Percentiles rank a stretch among this genome's conserved stretches.
Conservation (phyloP, 148 eudicot species). For the Rheum nobile region DNA sequence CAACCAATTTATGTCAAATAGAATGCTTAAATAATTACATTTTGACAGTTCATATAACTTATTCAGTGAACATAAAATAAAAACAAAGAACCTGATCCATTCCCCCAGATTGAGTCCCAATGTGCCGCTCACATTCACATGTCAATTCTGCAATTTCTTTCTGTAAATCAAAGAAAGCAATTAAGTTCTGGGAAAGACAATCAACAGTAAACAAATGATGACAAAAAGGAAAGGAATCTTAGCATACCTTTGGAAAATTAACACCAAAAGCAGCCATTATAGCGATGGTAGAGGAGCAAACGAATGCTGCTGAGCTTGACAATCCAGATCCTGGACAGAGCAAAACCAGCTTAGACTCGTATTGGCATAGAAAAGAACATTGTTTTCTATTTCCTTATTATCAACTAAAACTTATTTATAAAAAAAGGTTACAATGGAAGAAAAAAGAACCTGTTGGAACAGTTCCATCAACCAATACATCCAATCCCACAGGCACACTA, state of each 20-base stretch:
- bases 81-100: constrained; percentile 70
- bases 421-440: neutral
- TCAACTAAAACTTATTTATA: neutral
- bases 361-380: neutral
- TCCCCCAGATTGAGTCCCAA: constrained; percentile 98
- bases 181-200: neutral
- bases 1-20: neutral
- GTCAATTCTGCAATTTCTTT: constrained; percentile 95
- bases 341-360: constrained; percentile 5
- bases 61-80: neutral
- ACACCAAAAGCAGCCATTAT: constrained; percentile 75
- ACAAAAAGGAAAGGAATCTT: neutral
- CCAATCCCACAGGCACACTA: constrained; percentile 72
- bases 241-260: constrained; percentile 65
- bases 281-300: constrained; percentile 89
- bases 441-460: constrained; percentile 70
- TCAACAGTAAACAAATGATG: neutral
- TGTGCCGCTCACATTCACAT: constrained; percentile 87
- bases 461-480: constrained; percentile 87
- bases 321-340: constrained; percentile 61
- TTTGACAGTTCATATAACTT: neutral
- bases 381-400: neutral
- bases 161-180: constrained; percentile 26
- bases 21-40: neutral
- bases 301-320: constrained; percentile 96